Base-by-base conservation (phyloP, 805 yeast species). In the Blastobotrys muscicola region DNA sequence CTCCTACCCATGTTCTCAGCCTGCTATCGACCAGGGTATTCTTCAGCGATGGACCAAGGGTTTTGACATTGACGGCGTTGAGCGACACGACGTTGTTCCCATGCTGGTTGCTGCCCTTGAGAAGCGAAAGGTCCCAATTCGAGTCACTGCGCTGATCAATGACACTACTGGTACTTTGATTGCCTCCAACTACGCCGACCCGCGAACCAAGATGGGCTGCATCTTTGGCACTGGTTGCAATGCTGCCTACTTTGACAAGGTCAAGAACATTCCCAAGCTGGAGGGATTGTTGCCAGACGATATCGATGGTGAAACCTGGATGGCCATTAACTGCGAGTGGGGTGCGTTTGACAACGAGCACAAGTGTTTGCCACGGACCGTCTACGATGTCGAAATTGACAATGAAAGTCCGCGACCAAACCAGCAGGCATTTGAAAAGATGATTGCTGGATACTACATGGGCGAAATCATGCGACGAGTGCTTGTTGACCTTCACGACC, bases 1-100 rank as follows among this genome's bases (percentile, higher is more conserved):
- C 70, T 82, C 94, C 10, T 90, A 81, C 70, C 97, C 97, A 14
- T 56, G 62, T 56, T 54, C 67, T 16, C 98, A 90, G 68, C 63
- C 69, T 53, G 82, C 83, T 48, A 85, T 90, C 64, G 82, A 85
- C 70, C 71, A 75, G 54, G 98, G 97, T 64, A 61, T 82, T 44
- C 75, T 90, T 60, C 95, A 86, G 72, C 76, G 90, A 66, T 90
- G 97, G 97, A 90, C 97, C 50, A 90, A 90, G 70, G 98, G 97
- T 52, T 90, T 85, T 67, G 95, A 90, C 65, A 86, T 90, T 55
- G 82, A 76, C 47, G 85, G 82, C 47, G 96, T 90, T 45, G 97
- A 90, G 69, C 96, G 96, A 51, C 76, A 83, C 46, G 94, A 90
- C 60, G 96, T 90, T 48, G 95, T 84, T 42, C 94, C 94, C 50